Evolutionary conservation across 2,329 filamentous ascomycete species (phyloP), one percentile per base, ranked within the genome.

Genomic region (Fusarium domesticum): DNA sequence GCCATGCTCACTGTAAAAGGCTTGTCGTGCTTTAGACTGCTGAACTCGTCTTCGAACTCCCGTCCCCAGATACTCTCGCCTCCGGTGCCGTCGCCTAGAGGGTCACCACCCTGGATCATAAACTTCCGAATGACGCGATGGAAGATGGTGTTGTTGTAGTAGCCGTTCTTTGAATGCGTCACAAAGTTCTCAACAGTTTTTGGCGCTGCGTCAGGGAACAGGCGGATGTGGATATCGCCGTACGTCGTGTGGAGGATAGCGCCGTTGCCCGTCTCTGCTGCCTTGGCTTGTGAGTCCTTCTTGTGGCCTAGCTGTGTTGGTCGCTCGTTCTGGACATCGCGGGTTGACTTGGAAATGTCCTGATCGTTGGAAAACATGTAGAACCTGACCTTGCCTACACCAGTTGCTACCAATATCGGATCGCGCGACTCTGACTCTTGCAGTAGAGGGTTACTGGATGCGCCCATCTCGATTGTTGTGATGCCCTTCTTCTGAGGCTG

Each of bases 31-130:
- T 86, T 89, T 50, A 98, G 70, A 15, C 82, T 86, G 57, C 87
- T 90, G 58, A 98, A 96, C 66, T 98, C 93, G 63, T 98, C 93
- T 60, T 86, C 87, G 64, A 98, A 98, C 48, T 90, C 88, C 66
- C 92, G 91, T 40, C 88, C 89, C 93, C 93, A 98, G 53, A 95
- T 84, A 61, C 87, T 95, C 50, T 84, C 76, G 1, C 95, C 95
- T 15, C 93, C 93, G 36, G 89, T 81, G 2, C 95, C 93, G 1
- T 91, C 95, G 2, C 92, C 92, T 0, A 90, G 86, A 0, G 95
- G 93, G 62, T 98, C 95, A 35, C 93, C 93, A 39, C 92, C 90
- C 67, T 98, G 93, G 33, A 98, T 96, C 95, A 98, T 98, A 71
- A 98, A 98, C 63, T 96, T 96, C 49, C 87, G 83, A 58, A 98